Conservation (phyloP, 228 moss, liverwort and hornwort genomes). For the Sphagnum fallax region DNA sequence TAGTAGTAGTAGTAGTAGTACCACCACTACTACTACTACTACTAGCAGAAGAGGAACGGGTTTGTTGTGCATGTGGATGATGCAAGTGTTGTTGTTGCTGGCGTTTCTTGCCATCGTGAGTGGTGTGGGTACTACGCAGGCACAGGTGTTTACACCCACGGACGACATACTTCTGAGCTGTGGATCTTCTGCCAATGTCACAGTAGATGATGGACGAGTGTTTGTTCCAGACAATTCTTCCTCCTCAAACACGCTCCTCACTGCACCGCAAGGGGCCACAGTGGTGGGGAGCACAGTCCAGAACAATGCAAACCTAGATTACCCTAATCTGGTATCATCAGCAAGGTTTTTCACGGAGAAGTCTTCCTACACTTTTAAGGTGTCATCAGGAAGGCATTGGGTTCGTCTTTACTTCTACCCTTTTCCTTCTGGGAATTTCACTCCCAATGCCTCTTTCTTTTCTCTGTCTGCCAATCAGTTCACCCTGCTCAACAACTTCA, state of each 20-base stretch:
- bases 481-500: conserved; percentile 41
- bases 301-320: conserved; percentile 23
- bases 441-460: conserved; percentile 37
- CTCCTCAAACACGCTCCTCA: conserved; percentile 6
- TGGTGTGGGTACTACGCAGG: no score
- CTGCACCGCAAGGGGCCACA: no score
- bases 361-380: conserved; percentile 49
- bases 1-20: no score
- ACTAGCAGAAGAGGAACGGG: no score
- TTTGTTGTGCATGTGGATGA: no score
- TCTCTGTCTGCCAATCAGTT: conserved; percentile 58
- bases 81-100: no score
- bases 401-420: conserved; percentile 71
- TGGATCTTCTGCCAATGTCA: conserved; percentile 15
- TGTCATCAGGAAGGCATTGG: conserved; percentile 36
- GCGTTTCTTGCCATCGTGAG: no score
- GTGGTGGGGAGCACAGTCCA: conserved; percentile 22
- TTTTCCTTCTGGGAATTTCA: conserved; percentile 38
- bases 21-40: no score
- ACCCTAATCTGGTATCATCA: conserved; percentile 35
- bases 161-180: conserved; percentile 29
- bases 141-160: conserved; percentile 1
- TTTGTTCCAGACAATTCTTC: conserved; percentile 18
- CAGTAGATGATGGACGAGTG: conserved; percentile 19
- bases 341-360: conserved; percentile 47